Conservation (phyloP, 1,139 yeast genomes). For the Geotrichum carabidarum region DNA sequence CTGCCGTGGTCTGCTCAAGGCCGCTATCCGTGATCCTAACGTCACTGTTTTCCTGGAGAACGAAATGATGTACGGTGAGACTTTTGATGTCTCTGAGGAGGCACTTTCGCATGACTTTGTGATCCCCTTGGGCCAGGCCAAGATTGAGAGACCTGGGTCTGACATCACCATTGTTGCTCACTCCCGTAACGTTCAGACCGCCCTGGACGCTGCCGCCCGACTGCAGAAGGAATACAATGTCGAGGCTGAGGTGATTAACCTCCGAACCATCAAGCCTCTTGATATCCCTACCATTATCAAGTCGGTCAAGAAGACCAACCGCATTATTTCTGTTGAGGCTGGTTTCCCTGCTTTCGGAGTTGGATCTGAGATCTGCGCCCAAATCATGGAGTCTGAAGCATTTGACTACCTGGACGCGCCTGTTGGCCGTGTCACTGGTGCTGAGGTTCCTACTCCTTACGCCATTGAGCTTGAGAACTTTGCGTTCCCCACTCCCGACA, state of each 20-base stretch:
- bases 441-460: constrained; percentile 99
- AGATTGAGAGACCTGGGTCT: constrained; percentile 86
- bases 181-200: constrained; percentile 81
- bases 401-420: constrained; percentile 99
- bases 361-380: constrained; percentile 97
- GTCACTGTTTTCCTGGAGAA: constrained; percentile 95
- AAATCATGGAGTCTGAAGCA: constrained; percentile 96
- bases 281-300: constrained; percentile 81
- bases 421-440: constrained; percentile 97
- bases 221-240: constrained; percentile 82
- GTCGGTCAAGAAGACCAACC: constrained; percentile 94
- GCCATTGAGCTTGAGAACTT: constrained; percentile 95
- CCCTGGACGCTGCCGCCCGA: constrained; percentile 84
- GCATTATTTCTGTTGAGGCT: constrained; percentile 91
- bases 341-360: constrained; percentile 99
- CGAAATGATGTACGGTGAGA: constrained; percentile 89
- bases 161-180: constrained; percentile 88
- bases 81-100: constrained; percentile 86
- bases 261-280: constrained; percentile 95
- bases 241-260: constrained; percentile 87
- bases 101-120: constrained; percentile 82
- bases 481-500: constrained; percentile 96
- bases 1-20: constrained; percentile 91
- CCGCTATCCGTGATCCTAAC: constrained; percentile 97
- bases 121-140: constrained; percentile 92